Percentiles rank a stretch among this genome's conserved stretches.
Conservation (phyloP, 176 grass and related monocot genomes). For the Raddia guianensis region DNA sequence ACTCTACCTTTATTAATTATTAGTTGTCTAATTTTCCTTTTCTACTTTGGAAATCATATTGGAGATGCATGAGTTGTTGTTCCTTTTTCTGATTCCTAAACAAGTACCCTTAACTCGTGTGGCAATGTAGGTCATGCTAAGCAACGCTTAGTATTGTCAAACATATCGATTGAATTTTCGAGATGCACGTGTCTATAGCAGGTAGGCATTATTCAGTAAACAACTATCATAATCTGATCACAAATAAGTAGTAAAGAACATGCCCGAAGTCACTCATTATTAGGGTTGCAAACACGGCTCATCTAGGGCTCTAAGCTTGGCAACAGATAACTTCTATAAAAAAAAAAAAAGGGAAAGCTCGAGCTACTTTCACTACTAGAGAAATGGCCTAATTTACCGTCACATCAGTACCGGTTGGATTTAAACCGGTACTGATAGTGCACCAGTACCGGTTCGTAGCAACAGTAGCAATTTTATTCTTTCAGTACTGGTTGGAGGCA, state of each 20-base stretch:
- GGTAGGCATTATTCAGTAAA: not conserved
- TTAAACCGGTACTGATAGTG: no score
- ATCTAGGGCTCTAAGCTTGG: no score
- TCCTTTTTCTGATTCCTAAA: constrained; percentile 1
- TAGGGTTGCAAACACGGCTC: no score
- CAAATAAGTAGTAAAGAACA: not conserved
- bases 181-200: not conserved
- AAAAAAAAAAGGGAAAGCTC: no score
- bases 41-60: not conserved
- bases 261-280: not conserved
- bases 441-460: no score
- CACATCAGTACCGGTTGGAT: no score
- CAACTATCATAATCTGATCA: not conserved
- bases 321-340: no score
- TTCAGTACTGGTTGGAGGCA: no score
- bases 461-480: no score
- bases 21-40: constrained; percentile 10
- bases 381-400: no score
- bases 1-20: not conserved
- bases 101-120: not conserved
- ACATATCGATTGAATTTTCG: not conserved
- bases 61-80: not conserved
- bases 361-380: no score
- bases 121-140: not conserved
- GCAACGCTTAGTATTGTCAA: not conserved